A percentile compares a stretch with the other conserved stretches of the same genome.
Evolutionary conservation across 805 yeast genomes (phyloP).

Genomic region (Starmerella vaccinii): DNA sequence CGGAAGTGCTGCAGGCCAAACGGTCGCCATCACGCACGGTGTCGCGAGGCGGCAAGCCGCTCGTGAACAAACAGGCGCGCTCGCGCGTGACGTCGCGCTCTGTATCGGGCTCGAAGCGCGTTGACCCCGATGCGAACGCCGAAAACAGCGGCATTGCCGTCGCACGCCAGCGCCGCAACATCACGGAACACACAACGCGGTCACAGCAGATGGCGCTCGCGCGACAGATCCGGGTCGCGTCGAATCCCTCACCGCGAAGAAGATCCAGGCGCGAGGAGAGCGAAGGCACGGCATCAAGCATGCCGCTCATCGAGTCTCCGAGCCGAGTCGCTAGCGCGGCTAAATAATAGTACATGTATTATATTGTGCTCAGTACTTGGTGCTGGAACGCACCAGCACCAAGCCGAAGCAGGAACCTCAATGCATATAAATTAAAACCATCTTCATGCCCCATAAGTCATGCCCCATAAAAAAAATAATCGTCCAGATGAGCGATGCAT

Average conservation of each 20-base stretch:
- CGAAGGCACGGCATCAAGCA: background rate
- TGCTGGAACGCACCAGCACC: too few relatives aligned
- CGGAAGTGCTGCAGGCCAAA: conserved; percentile 10
- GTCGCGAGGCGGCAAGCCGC: conserved; percentile 3
- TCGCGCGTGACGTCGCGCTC: conserved; percentile 9
- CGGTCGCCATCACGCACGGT: background rate
- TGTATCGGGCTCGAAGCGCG: conserved; percentile 1
- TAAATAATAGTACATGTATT: background rate
- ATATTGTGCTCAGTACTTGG: background rate
- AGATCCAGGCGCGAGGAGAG: conserved; percentile 15
- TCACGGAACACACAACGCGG: conserved; percentile 23
- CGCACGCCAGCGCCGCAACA: conserved; percentile 20
- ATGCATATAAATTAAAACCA: too few relatives aligned
- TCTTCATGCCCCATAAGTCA: too few relatives aligned
- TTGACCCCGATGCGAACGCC: background rate
- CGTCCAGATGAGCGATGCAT: too few relatives aligned
- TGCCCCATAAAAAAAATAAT: too few relatives aligned
- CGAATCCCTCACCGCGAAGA: conserved; percentile 30
- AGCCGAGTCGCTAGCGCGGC: background rate
- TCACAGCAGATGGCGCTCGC: conserved; percentile 23
- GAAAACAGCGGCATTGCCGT: conserved; percentile 17
- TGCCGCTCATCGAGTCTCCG: conserved; percentile 1
- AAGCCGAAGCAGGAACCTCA: too few relatives aligned
- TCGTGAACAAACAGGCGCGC: background rate
- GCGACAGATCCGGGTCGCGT: conserved; percentile 28